Base-by-base conservation (phyloP, 176 grass and related monocot species). In the Avena sativa region DNA sequence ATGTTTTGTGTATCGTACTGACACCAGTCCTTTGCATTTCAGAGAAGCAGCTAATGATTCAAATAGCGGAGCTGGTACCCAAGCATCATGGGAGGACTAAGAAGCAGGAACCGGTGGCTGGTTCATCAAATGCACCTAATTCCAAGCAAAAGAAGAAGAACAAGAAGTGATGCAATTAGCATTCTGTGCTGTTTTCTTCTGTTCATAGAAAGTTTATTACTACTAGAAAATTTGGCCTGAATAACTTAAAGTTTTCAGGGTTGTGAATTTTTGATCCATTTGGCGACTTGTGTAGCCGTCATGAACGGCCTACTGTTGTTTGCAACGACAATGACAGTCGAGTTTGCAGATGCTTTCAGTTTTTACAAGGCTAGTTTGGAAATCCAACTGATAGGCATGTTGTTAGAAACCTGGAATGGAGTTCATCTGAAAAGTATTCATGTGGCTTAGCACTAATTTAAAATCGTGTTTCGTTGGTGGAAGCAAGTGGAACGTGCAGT, bases 71-170 rank as follows among this genome's bases (percentile, higher is more conserved):
- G 87, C 79, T 98, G 56, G 90, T 98, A 67, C 96, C 96, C 36
- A 96, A 96, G 87, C 93, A 98, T 84, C 93, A 91, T 69, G 96
- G 93, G 71, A 98, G 93, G 87, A 93, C 79, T 14, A 94, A 96
- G 87, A 98, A 98, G 81, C 93, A 92, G 87, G 96, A 98, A 59
- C 34, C 86, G 15, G 87, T 52, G 9, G 5, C 63, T 4, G 65
- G 60, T 91, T 38, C 90, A 74, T 87, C 93, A 61, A n/a, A 55
- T 50, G 20, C 79, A 8, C 85, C 79, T 16, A 32, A 70, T 83
- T 89, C 90, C 79, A 83, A 95, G 89, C 8, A 4, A 30, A 84
- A 85, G 87, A 8, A 93, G 79, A 95, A 91, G 85, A 98, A 93
- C 81, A 98, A 92, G 73, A 98, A 94, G 74, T 93, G 72, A 91